A percentile compares a stretch with the other conserved stretches of the same genome.
phyloP scores from a whole-genome alignment of 108 stramenopile species.

The Cyclotella atomus region DNA sequence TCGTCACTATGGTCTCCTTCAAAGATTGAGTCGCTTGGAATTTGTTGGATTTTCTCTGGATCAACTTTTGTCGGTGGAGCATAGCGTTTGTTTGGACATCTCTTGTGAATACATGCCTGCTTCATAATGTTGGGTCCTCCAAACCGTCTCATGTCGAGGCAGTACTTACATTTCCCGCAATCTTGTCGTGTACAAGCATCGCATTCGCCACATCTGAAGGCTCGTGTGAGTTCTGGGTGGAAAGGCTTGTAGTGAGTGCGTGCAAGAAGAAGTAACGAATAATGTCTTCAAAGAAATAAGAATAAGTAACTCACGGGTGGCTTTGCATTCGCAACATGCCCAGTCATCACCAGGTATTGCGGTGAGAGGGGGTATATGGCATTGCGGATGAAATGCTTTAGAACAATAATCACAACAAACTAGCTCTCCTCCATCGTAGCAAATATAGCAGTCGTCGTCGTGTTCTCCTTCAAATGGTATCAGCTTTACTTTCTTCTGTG shows the following conservation, averaged over 20 bases:
- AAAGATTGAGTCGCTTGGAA: neutral
- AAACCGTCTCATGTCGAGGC: conserved; percentile 6
- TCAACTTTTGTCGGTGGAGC: neutral
- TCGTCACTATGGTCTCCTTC: conserved; percentile 6
- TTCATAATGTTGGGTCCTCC: neutral
- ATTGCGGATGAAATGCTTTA: neutral
- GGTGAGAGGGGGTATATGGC: neutral
- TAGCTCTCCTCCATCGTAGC: neutral
- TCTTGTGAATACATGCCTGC: neutral
- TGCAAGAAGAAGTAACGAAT: too few relatives aligned
- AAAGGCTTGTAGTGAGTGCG: too few relatives aligned
- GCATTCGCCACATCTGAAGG: neutral
- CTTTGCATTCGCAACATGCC: neutral
- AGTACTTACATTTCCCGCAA: conserved; percentile 3
- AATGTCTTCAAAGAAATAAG: neutral
- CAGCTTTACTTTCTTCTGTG: neutral
- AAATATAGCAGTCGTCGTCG: conserved; percentile 4
- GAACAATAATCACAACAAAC: neutral
- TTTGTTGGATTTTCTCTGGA: neutral
- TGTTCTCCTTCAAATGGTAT: neutral
- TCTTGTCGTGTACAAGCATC: neutral
- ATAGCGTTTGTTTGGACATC: neutral
- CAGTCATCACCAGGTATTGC: neutral
- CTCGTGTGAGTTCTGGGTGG: neutral
- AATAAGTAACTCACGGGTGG: neutral